Evolutionary conservation across 768 basidiomycete genomes (phyloP).

Genomic region (Lentinula boryana): DNA sequence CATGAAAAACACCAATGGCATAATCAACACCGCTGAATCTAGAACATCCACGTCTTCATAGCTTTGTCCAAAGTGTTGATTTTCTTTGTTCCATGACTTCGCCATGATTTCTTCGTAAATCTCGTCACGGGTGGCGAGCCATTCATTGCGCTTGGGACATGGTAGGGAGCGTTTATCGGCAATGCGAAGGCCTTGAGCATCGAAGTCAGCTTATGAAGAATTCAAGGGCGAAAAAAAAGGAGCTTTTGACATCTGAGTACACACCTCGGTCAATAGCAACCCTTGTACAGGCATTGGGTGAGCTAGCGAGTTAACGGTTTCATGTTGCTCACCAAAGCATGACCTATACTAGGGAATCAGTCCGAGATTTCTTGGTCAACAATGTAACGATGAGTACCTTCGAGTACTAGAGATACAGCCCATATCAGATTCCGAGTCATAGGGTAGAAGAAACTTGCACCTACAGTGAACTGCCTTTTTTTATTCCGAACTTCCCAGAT

Average conservation of each 20-base stretch:
- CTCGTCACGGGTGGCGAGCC: slow-evolving; percentile 71
- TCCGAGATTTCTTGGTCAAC: neutral
- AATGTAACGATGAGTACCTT: slow-evolving; percentile 44
- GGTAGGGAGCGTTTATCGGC: slow-evolving; percentile 95
- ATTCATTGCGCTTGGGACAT: slow-evolving; percentile 63
- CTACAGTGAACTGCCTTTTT: slow-evolving; percentile 78
- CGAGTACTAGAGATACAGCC: slow-evolving; percentile 49
- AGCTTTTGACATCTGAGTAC: neutral
- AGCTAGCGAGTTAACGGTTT: neutral
- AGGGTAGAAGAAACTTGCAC: slow-evolving; percentile 16
- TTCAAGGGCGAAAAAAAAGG: neutral
- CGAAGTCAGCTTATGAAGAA: neutral
- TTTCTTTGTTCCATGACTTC: slow-evolving; percentile 75
- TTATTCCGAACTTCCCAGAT: slow-evolving; percentile 92
- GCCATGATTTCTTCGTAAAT: slow-evolving; percentile 93
- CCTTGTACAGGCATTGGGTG: slow-evolving; percentile 34
- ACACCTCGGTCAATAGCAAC: slow-evolving; percentile 89
- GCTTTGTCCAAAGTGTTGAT: slow-evolving; percentile 75
- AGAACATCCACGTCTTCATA: slow-evolving; percentile 82
- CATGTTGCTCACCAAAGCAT: slow-evolving; percentile 69
- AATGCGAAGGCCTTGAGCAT: slow-evolving; percentile 61
- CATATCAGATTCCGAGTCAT: neutral
- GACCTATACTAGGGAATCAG: slow-evolving; percentile 37
- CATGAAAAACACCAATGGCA: slow-evolving; percentile 92
- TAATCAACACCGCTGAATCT: slow-evolving; percentile 86